Percentiles rank a stretch among this genome's conserved stretches.
Conservation (phyloP, 768 basidiomycete genomes). For the Mycena metata region DNA sequence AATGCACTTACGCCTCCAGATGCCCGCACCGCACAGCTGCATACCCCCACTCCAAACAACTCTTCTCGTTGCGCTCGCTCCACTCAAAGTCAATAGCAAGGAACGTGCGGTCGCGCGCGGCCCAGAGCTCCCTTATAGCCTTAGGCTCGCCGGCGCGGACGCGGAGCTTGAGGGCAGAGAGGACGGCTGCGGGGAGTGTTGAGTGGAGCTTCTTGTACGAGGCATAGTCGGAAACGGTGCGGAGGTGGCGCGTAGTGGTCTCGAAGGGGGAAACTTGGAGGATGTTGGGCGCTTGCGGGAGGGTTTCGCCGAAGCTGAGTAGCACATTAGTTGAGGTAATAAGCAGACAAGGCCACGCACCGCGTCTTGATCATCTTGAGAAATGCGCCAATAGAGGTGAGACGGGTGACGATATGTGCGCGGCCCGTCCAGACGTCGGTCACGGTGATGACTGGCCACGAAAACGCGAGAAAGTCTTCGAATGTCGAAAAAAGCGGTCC, state of each 20-base stretch:
- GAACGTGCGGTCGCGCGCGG: conserved; percentile 77
- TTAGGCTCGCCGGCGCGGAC: conserved; percentile 76
- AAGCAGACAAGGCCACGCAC: conserved; percentile 48
- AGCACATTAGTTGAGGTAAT: background rate
- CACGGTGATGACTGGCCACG: conserved; percentile 85
- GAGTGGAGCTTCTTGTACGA: conserved; percentile 79
- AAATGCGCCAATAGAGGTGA: conserved; percentile 79
- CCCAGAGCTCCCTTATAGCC: conserved; percentile 78
- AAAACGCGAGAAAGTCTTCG: conserved; percentile 83
- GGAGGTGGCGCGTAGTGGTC: conserved; percentile 73
- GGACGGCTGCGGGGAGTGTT: conserved; percentile 77
- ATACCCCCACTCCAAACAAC: conserved; percentile 86
- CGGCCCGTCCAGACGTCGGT: conserved; percentile 80
- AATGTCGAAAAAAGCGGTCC: conserved; percentile 84
- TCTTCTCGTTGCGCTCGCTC: conserved; percentile 78
- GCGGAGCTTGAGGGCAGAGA: conserved; percentile 75
- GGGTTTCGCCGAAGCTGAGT: conserved; percentile 81
- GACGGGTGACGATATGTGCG: conserved; percentile 85
- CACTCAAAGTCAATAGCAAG: conserved; percentile 82
- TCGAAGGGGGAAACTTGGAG: conserved; percentile 79
- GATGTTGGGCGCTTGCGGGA: conserved; percentile 81
- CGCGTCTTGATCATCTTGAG: conserved; percentile 89
- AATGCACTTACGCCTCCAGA: conserved; percentile 70
- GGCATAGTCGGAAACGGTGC: conserved; percentile 75
- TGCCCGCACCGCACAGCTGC: conserved; percentile 82